Evolutionary conservation across 176 grass and related monocot genomes (phyloP), one percentile per base, ranked within the genome.

Genomic region (Oryza punctata): DNA sequence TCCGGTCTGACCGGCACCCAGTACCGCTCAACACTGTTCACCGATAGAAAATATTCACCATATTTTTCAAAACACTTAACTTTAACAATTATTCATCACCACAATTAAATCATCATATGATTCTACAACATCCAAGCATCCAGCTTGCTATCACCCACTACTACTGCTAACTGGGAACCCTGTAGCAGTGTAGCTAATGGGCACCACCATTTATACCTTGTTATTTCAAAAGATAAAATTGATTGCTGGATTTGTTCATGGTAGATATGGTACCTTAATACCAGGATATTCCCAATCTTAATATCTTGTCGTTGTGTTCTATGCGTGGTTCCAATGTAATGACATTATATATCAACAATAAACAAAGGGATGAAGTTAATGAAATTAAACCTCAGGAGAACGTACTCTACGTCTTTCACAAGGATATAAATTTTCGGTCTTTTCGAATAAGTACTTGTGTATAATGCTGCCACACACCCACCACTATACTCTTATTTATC

Each of bases 221-320:
- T 35, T 52, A 85, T 79, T 65, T 79, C 35, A 45, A 33, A 54
- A 6, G 84, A 78, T 50, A 72, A 29, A 85, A 64, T n/a, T n/a
- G 37, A 12, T 63, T 72, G 21, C 25, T 19, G 12, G 40, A 72
- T 49, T 60, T 70, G 7, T 29, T 28, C 13, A 59, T 76, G 45
- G 3, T 86, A 65, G 57, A 26, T 50, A 38, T 5, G 40, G 73
- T 72, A 47, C 37, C 84, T 47, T 85, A 27, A 30, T 79, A n/a
- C 71, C 46, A 49, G 46, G 60, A 33, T 49, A 63, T 5, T 65
- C 5, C 18, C 52, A 32, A 30, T 64, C 30, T 60, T 72, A 19
- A n/a, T 2, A 18, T 29, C 28, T 29, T 29, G 15, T 46, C 1
- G 8, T n/a, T 64, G 52, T 40, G 69, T 37, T 37, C 8, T 85